phyloP scores from a whole-genome alignment of 345 rosid species.

The Sonneratia alba region DNA sequence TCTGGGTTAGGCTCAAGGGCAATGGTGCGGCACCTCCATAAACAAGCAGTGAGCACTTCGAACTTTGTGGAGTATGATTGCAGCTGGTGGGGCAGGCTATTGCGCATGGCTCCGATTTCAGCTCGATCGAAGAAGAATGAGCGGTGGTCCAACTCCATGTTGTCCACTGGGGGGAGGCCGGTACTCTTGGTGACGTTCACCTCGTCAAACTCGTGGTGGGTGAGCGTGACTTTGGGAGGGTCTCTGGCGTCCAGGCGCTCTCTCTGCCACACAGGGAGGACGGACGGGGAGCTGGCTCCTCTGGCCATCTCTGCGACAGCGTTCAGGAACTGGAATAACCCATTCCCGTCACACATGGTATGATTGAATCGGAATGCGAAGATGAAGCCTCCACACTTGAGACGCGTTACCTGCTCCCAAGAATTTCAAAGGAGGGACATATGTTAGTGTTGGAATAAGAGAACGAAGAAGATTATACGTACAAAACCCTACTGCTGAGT shows the following conservation, averaged over 20 bases:
- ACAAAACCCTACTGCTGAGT: too few relatives aligned
- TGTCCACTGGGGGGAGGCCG: constrained; percentile 8
- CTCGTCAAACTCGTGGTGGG: constrained; percentile 35
- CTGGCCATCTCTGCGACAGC: constrained; percentile 38
- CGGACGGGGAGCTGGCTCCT: constrained; percentile 24
- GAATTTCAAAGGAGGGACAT: too few relatives aligned
- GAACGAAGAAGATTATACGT: too few relatives aligned
- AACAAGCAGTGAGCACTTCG: constrained; percentile 36
- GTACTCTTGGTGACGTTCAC: constrained; percentile 16
- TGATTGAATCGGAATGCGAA: constrained; percentile 22
- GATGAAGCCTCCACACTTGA: constrained; percentile 13
- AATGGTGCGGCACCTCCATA: constrained; percentile 49
- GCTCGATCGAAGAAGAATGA: constrained; percentile 39
- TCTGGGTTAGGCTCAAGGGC: constrained; percentile 38
- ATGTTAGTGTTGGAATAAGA: too few relatives aligned
- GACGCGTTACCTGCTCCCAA: constrained; percentile 4
- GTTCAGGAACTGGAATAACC: constrained; percentile 28
- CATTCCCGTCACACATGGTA: constrained; percentile 35
- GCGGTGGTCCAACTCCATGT: constrained; percentile 19
- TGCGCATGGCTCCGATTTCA: constrained; percentile 29
- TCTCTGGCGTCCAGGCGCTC: constrained; percentile 23
- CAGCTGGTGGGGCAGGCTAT: constrained; percentile 24
- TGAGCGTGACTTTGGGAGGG: constrained; percentile 26
- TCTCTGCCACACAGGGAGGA: constrained; percentile 38
- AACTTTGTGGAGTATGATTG: constrained; percentile 18